Evolutionary conservation across 305 asterid species (phyloP), one percentile per base, ranked within the genome.

Genomic region (Solanum chacoense): DNA sequence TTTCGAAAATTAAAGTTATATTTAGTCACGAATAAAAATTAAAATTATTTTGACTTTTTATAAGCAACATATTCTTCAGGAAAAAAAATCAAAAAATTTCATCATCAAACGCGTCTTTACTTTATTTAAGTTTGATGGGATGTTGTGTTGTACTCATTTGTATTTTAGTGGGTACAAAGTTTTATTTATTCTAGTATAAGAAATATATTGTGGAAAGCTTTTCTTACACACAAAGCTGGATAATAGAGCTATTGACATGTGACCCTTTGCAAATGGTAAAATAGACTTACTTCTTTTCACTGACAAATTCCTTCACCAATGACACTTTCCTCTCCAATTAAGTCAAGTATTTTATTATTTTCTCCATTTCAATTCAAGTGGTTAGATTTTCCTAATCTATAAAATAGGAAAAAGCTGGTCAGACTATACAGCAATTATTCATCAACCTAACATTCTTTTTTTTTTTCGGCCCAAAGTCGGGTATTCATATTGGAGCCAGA

Each of bases 81-180:
- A 1, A 59, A 59, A 50, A 59, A 20, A 20, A 59, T 20, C 2
- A 8, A 20, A 50, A 50, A 50, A 50, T 6, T 6, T 50, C 65
- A 50, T 50, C 1, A 16, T 50, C 9, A 16, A 50, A 50, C 9
- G 65, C 9, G 1, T 8, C 11, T 5, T 3, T 22, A 8, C 72
- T 90, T 91, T 89, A 90, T 40, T 69, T 28, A 69, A 74, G 84
- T 73, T 40, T 86, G 90, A 90, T 77, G 90, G 88, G 90, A 88
- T 91, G 92, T 34, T 90, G 91, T 69, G 91, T 80, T 81, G 91
- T 81, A 90, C 90, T 86, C 59, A n/a, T 85, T 90, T 92, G 91
- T 90, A 89, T 86, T 90, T 80, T 88, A 88, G 85, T 89, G 90
- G 87, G 4, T 85, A 87, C 81, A 80, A 75, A 26, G 13, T 71